phyloP scores from a whole-genome alignment of 2,329 filamentous ascomycete genomes.

The Trichoderma sp. region DNA sequence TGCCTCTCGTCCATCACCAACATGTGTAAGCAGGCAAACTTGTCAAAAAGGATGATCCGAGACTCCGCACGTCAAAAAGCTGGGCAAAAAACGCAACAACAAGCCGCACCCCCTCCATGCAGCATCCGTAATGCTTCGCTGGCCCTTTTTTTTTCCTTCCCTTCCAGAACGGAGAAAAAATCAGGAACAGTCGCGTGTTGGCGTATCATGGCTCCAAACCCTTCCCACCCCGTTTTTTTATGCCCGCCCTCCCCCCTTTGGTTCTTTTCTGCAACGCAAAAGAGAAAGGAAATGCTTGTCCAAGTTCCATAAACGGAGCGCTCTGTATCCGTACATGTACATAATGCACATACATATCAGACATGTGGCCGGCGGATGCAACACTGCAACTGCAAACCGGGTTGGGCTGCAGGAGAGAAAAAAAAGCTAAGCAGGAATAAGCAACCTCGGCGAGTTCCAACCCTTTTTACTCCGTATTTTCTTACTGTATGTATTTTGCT shows the following conservation, averaged over 20 bases:
- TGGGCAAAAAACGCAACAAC: background rate
- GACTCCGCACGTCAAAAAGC: background rate
- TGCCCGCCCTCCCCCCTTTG: background rate
- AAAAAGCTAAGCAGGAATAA: background rate
- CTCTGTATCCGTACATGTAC: background rate
- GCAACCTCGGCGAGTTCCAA: background rate
- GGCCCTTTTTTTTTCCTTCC: background rate
- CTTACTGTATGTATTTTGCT: background rate
- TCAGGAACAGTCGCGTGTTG: slow-evolving; percentile 5
- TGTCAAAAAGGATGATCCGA: background rate
- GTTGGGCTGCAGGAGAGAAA: background rate
- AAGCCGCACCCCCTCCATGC: background rate
- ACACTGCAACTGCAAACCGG: background rate
- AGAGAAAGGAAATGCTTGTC: background rate
- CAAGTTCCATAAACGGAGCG: background rate
- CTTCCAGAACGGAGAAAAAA: background rate
- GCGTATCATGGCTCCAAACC: background rate
- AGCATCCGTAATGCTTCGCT: background rate
- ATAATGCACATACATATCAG: background rate
- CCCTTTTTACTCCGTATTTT: background rate
- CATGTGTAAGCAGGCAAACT: background rate
- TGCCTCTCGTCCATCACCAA: background rate
- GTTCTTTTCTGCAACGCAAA: background rate
- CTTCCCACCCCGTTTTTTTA: background rate
- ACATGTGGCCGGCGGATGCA: background rate